Conservation (phyloP, 2,329 filamentous ascomycete genomes). For the Talaromyces sp. region DNA sequence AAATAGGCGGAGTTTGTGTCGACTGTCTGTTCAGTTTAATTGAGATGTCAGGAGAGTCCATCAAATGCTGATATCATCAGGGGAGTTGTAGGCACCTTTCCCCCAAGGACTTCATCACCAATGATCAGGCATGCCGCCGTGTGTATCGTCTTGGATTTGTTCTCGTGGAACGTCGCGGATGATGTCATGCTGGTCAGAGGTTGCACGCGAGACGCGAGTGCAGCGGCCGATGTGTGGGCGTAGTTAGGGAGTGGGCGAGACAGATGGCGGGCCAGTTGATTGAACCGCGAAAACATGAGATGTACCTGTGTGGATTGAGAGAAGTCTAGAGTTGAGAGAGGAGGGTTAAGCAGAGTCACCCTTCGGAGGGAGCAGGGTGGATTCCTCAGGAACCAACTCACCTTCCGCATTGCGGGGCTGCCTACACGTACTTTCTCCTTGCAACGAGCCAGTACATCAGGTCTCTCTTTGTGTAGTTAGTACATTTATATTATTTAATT, state of each 20-base stretch:
- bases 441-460: background rate
- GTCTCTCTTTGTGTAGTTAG: background rate
- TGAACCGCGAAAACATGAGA: constrained; percentile 72
- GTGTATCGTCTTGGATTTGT: constrained; percentile 62
- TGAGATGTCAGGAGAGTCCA: background rate
- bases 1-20: constrained; percentile 65
- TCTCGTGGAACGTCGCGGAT: constrained; percentile 32
- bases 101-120: constrained; percentile 92
- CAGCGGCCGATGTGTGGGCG: constrained; percentile 45
- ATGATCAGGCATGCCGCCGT: constrained; percentile 93
- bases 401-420: constrained; percentile 4
- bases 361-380: constrained; percentile 3
- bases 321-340: background rate
- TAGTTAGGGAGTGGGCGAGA: constrained; percentile 59
- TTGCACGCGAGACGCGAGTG: constrained; percentile 17
- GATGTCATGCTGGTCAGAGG: constrained; percentile 41
- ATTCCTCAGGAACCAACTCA: constrained; percentile 7
- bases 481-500: background rate
- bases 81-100: constrained; percentile 63
- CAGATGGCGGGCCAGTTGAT: constrained; percentile 70
- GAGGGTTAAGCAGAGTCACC: background rate
- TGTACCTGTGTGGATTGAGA: background rate
- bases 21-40: constrained; percentile 51
- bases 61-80: no score
- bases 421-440: background rate